Base-by-base conservation (phyloP, 2,329 filamentous ascomycete genomes). In the Ophiocordyceps sinensis region DNA sequence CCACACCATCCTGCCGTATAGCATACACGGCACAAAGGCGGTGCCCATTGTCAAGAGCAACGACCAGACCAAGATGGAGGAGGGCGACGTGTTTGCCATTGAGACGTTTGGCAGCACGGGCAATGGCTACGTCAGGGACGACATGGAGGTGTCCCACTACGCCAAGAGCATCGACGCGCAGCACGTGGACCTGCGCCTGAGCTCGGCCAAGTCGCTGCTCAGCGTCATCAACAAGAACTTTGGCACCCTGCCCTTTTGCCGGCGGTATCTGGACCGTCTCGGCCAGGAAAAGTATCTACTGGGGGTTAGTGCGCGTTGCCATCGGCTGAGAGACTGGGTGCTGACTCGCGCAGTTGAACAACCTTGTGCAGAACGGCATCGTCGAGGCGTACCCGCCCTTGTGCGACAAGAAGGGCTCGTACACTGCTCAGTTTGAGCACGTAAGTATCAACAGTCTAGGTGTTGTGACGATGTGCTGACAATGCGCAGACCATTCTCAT, bases 151-250 rank as follows among this genome's bases (percentile, higher is more conserved):
- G 15, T 94, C 86, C 36, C 87, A 94, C 62, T 96, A 95, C 53
- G 87, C 85, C 37, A 79, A 82, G 59, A 70, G 74, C 46, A 62
- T 67, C 29, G 82, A 94, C 58, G 80, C 79, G 4, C 75, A 80
- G 39, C 85, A 86, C 55, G 79, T 85, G 8, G 76, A 84, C 44
- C 67, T 94, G 44, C 76, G 84, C 39, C 67, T 93, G 39, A 77
- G 80, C 36, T 93, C 85, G 37, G 88, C 88, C 44, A 91, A 88
- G 68, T 82, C 79, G 43, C 69, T 96, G 43, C 70, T 94, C 50
- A 91, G 75, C 53, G 81, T 86, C 28, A 95, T 96, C 61, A 91
- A 85, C 65, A 94, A 94, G 72, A 94, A 94, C 64, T 96, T 95
- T 60, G 85, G 86, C 49, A 94, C 87, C 1, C 64, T 96, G 51